Conservation (phyloP, 2,329 filamentous ascomycete genomes). For the Alternaria arborescens region DNA sequence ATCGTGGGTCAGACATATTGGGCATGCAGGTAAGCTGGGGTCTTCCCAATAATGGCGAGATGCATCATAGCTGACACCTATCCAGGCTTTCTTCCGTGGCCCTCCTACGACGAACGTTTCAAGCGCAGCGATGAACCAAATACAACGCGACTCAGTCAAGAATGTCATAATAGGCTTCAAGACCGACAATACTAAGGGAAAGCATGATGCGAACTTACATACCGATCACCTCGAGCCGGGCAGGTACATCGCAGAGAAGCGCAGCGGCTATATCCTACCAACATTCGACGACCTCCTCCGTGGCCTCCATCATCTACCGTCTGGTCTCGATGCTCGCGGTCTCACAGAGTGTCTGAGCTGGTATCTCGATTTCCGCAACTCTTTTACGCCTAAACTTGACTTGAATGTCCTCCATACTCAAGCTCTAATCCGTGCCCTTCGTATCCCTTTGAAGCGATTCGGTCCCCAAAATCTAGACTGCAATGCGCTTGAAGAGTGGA, state of each 20-base stretch:
- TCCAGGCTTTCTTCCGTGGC: conserved; percentile 31
- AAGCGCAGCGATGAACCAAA: conserved; percentile 18
- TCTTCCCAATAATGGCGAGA: background rate
- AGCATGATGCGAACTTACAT: conserved; percentile 20
- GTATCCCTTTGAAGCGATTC: conserved; percentile 18
- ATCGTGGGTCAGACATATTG: conserved; percentile 28
- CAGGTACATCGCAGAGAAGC: conserved; percentile 9
- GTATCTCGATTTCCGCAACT: conserved; percentile 25
- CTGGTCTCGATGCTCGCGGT: conserved; percentile 30
- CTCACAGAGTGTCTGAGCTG: conserved; percentile 33
- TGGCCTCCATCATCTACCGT: conserved; percentile 28
- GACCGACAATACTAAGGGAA: conserved; percentile 17
- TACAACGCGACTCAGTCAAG: conserved; percentile 26
- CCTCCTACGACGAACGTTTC: conserved; percentile 10
- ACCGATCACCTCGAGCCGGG: conserved; percentile 22
- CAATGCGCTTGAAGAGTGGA: conserved; percentile 31
- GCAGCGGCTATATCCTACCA: conserved; percentile 19
- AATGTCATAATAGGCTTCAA: conserved; percentile 20
- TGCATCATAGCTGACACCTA: background rate
- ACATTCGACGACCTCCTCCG: conserved; percentile 33
- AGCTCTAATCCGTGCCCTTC: conserved; percentile 30
- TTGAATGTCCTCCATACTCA: conserved; percentile 40
- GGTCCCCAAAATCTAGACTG: conserved; percentile 33
- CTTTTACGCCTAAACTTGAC: conserved; percentile 32
- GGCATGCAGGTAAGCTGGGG: conserved; percentile 27